Conservation (phyloP, 495 filamentous ascomycete genomes). For the Penicillium turbatum region DNA sequence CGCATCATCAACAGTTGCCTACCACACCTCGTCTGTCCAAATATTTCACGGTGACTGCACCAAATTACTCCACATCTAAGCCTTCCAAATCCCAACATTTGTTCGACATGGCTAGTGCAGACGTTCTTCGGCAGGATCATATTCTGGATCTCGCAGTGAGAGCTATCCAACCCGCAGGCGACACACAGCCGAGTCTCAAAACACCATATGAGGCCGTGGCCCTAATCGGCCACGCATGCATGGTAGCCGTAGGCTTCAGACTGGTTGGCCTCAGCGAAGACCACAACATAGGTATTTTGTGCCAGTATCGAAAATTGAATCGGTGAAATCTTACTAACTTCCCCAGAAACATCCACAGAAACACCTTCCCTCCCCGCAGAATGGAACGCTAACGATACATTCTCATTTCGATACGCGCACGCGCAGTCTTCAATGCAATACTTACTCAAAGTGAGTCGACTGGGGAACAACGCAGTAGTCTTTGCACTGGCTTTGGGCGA, state of each 20-base stretch:
- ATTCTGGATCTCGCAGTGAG: constrained; percentile 32
- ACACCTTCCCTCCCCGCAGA: constrained; percentile 58
- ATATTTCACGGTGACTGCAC: neutral
- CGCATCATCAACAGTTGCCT: neutral
- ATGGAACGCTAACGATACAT: constrained; percentile 71
- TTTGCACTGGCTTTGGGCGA: constrained; percentile 73
- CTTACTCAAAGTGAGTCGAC: constrained; percentile 72
- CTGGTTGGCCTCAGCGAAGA: constrained; percentile 81
- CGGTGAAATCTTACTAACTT: constrained; percentile 13
- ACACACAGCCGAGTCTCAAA: constrained; percentile 52
- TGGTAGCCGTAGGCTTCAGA: constrained; percentile 75
- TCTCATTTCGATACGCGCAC: constrained; percentile 85
- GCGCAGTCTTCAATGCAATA: constrained; percentile 84
- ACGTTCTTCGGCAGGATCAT: constrained; percentile 25
- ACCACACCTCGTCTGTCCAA: neutral
- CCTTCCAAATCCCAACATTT: neutral
- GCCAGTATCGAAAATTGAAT: neutral
- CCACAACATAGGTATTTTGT: constrained; percentile 54
- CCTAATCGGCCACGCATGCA: constrained; percentile 77
- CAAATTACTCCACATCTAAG: neutral
- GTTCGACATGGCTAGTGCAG: constrained; percentile 24
- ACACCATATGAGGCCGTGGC: constrained; percentile 81
- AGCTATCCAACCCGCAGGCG: constrained; percentile 29
- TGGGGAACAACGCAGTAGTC: constrained; percentile 79
- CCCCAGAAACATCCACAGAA: constrained; percentile 47